Conservation (phyloP, 2,329 filamentous ascomycete species). For the Thielaviopsis cerberus region DNA sequence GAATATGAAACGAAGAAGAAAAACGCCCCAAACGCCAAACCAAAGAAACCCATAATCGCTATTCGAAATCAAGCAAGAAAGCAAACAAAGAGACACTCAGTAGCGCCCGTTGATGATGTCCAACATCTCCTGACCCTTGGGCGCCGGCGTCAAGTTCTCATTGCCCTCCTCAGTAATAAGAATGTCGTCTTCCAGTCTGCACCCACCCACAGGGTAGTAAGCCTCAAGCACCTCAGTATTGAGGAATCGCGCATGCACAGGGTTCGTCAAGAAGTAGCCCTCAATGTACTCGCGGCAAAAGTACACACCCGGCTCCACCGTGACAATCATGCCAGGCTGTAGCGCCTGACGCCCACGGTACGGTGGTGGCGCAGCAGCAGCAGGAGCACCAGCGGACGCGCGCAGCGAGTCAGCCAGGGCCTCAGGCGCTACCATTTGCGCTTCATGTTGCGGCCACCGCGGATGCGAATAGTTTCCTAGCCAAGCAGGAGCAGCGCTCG, state of each 20-base stretch:
- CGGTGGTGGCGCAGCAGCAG: slow-evolving; percentile 14
- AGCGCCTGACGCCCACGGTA: slow-evolving; percentile 25
- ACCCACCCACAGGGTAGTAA: slow-evolving; percentile 68
- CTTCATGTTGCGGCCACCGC: slow-evolving; percentile 19
- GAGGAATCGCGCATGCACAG: slow-evolving; percentile 43
- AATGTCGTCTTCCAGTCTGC: slow-evolving; percentile 83
- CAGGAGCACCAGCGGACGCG: neutral
- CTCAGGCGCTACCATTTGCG: slow-evolving; percentile 22
- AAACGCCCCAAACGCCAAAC: neutral
- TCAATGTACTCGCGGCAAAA: slow-evolving; percentile 59
- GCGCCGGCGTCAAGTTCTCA: slow-evolving; percentile 67
- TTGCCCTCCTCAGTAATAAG: slow-evolving; percentile 59
- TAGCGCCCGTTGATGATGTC: slow-evolving; percentile 33
- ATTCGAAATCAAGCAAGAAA: neutral
- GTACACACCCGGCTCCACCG: slow-evolving; percentile 65
- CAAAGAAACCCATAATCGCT: neutral
- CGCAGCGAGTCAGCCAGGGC: slow-evolving; percentile 16
- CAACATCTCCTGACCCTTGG: slow-evolving; percentile 56
- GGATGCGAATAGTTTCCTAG: slow-evolving; percentile 17
- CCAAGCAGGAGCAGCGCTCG: slow-evolving; percentile 20
- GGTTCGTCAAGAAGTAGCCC: slow-evolving; percentile 43
- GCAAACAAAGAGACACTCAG: slow-evolving; percentile 10
- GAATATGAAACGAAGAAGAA: neutral
- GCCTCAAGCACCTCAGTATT: slow-evolving; percentile 43
- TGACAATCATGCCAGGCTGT: slow-evolving; percentile 49